Base-by-base conservation (phyloP, 2,329 filamentous ascomycete genomes). In the Fusarium abutilonis region DNA sequence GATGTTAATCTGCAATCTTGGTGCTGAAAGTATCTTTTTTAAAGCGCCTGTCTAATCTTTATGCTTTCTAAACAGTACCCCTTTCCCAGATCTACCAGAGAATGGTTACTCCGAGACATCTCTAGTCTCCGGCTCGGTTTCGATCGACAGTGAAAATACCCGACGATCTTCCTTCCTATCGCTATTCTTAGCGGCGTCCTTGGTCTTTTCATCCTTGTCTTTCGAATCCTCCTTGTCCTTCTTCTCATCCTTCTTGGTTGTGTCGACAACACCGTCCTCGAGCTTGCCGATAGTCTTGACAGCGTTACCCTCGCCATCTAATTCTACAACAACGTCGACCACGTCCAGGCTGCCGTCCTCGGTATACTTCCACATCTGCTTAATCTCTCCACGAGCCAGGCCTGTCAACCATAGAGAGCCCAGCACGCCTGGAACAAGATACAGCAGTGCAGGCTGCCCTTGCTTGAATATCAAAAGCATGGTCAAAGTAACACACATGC, bases 371-470 rank as follows among this genome's bases (percentile, higher is more conserved):
- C 91, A 96, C 85, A 98, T 89, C 38, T 87, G 76, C 46, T 79
- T 80, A 3, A 94, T 63, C 71, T 98, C 93, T 3, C 92, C 90
- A 10, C 88, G 85, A 15, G 83, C 73, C 5, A 88, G 67, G 0
- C 89, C 94, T 2, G 90, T 95, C 4, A 87, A 75, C 89, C 92
- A 96, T 1, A 95, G 73, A 2, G 89, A 84, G 2, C 84, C 81
- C 6, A 97, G 78, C 0, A 98, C 92, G 1, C 91, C 89, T 0
- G 94, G 94, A 0, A 98, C 95, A 7, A 99, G 86, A 73, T 98
- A 98, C 13, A 99, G 79, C 29, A 99, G 82, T 8, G 95, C 94
- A 0, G 94, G 94, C 73, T 99, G 94, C 3, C 91, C 92, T 61
- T 92, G 92, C 42, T 89, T 83, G 70, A 87, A 95, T 9, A 92